A percentile compares a stretch with the other conserved stretches of the same genome.
These are phyloP conservation scores for Haematococcus lacustris DNA, from an alignment of 139 green algal genomes.

Conservation along the genomic window DNA sequence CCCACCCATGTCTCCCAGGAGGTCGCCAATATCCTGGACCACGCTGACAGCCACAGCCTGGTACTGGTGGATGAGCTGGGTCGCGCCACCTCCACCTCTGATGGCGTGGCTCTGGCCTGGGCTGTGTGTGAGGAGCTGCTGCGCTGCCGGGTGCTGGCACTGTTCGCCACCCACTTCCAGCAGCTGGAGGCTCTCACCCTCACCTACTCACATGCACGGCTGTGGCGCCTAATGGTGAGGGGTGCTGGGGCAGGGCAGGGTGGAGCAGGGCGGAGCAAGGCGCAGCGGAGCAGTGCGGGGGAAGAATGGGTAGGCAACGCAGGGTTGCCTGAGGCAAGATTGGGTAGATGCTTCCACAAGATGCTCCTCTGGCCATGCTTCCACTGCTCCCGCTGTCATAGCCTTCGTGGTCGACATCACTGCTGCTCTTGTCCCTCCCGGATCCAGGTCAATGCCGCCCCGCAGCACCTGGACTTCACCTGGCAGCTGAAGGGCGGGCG, in stretches of 20 bases:
- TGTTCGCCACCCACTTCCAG: constrained; percentile 73
- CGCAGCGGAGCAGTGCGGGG: neutral
- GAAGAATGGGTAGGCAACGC: neutral
- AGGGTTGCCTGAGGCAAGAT: neutral
- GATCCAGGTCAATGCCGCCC: neutral
- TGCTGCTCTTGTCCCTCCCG: too few relatives aligned
- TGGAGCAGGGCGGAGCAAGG: neutral
- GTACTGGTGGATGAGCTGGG: constrained; percentile 84
- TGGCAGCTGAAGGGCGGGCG: constrained; percentile 33
- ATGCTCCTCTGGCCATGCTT: neutral
- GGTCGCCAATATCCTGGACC: constrained; percentile 46
- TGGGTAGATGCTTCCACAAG: neutral
- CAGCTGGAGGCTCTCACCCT: constrained; percentile 48
- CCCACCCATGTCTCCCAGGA: constrained; percentile 22
- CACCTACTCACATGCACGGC: constrained; percentile 51
- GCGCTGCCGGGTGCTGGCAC: constrained; percentile 20
- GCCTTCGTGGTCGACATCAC: too few relatives aligned
- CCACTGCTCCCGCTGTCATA: too few relatives aligned
- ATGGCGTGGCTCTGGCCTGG: constrained; percentile 74
- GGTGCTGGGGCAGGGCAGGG: neutral
- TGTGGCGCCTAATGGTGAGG: constrained; percentile 56
- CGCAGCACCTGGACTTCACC: constrained; percentile 32
- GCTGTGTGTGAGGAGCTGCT: constrained; percentile 46
- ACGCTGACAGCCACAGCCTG: constrained; percentile 34
- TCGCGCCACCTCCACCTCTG: constrained; percentile 60